A percentile compares a stretch with the other conserved stretches of the same genome.
Conservation (phyloP, 2,329 filamentous ascomycete genomes). For the Annulohypoxylon truncatum region DNA sequence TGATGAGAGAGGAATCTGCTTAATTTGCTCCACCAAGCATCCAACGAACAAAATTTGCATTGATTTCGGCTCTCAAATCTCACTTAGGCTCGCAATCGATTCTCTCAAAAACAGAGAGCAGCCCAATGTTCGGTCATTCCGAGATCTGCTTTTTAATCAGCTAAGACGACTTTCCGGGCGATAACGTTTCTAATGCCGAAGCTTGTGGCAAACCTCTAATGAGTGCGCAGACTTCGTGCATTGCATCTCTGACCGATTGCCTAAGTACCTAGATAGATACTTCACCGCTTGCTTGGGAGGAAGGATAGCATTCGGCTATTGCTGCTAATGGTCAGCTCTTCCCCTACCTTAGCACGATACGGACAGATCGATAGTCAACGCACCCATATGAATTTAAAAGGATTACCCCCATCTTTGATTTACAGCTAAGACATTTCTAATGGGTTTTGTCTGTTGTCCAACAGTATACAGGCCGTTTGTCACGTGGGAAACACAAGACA, state of each 20-base stretch:
- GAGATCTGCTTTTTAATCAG: slow-evolving; percentile 23
- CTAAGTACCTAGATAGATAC: background rate
- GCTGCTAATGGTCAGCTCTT: background rate
- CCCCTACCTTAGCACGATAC: background rate
- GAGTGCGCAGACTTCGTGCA: background rate
- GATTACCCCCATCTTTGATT: slow-evolving; percentile 2
- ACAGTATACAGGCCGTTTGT: slow-evolving; percentile 49
- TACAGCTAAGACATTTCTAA: slow-evolving; percentile 36
- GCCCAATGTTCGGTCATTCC: slow-evolving; percentile 6
- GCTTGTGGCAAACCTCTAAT: background rate
- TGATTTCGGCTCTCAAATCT: slow-evolving; percentile 44
- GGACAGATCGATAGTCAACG: slow-evolving; percentile 6
- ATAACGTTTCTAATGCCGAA: background rate
- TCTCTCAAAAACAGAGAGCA: slow-evolving; percentile 36
- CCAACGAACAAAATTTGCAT: slow-evolving; percentile 36
- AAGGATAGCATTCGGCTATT: background rate
- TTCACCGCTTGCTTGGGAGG: slow-evolving; percentile 2
- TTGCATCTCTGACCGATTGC: background rate
- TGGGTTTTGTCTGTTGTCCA: slow-evolving; percentile 31
- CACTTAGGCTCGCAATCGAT: slow-evolving; percentile 48
- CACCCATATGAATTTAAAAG: slow-evolving; percentile 3
- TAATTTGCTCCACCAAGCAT: slow-evolving; percentile 38
- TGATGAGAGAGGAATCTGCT: slow-evolving; percentile 35
- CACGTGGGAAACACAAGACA: slow-evolving; percentile 55
- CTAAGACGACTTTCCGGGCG: slow-evolving; percentile 30